Evolutionary conservation across 768 basidiomycete species (phyloP), one percentile per base, ranked within the genome.

Genomic region (Suillus subalutaceus): DNA sequence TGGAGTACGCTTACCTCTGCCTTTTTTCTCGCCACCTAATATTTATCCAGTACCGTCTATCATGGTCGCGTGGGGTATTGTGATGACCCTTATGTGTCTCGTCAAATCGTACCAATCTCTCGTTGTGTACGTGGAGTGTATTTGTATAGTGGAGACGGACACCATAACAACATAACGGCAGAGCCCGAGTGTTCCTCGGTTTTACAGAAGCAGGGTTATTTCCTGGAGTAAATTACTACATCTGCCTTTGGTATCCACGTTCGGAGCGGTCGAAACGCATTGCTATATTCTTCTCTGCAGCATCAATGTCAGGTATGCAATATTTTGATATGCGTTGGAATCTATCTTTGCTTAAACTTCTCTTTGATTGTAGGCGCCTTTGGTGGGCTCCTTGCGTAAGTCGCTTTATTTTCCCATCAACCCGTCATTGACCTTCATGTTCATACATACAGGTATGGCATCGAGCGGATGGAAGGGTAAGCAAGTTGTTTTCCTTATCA

Each of bases 241-340:
- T 88, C 57, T 86, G 84, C 13, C 73, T 86, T 58, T 90, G 88
- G 88, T 86, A 91, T 72, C 82, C 86, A 8, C 79, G 84, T 44
- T 77, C 78, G 61, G 88, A 90, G 70, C 83, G 87, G 50, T 87
- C 85, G n/a, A 77, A 76, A 70, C 83, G 88, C 37, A 82, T 88
- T 63, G 86, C 88, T 5, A 79, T 90, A 43, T 89, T 90, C 79
- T 88, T 88, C 73, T 84, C 84, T 9, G 85, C 87, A 40, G 86
- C 86, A 16, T 87, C 86, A 1, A 70, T 85, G 38, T 83, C 87
- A 20, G 87, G 83, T 74, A 37, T 37, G 72, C 65, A 44, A 15
- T 13, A 30, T 20, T 38, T 8, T 20, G 4, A 63, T 37, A 3
- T 35, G 35, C 35, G 2, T 32, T 6, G 6, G 18, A 12, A 30